Evolutionary conservation across 345 rosid species (phyloP).

Genomic region (Rhodamnia argentea): DNA sequence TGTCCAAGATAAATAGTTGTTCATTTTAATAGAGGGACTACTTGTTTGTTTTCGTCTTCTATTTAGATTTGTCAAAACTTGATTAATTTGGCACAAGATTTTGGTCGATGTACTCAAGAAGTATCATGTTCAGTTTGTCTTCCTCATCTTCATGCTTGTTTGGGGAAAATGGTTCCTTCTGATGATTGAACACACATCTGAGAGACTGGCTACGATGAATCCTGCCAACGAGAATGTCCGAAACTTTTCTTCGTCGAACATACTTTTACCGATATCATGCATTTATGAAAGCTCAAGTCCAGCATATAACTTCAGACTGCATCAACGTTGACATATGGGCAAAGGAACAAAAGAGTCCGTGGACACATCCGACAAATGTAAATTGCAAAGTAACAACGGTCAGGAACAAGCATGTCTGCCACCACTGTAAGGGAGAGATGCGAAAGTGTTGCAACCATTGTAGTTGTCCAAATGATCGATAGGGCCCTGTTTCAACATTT

Average conservation of each 20-base stretch:
- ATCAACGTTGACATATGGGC: neutral
- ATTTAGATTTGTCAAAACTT: too few relatives aligned
- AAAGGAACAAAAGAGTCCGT: constrained; percentile 19
- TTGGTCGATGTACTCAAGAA: too few relatives aligned
- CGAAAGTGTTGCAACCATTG: constrained; percentile 65
- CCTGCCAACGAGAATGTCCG: constrained; percentile 20
- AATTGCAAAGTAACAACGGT: constrained; percentile 54
- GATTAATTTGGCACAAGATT: too few relatives aligned
- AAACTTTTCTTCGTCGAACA: neutral
- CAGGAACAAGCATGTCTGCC: constrained; percentile 72
- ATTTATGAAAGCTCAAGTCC: neutral
- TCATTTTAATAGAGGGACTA: too few relatives aligned
- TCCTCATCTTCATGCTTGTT: too few relatives aligned
- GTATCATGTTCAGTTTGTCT: too few relatives aligned
- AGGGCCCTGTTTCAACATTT: constrained; percentile 47
- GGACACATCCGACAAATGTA: constrained; percentile 54
- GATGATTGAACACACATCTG: constrained; percentile 7
- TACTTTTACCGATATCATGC: neutral
- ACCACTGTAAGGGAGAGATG: constrained; percentile 77
- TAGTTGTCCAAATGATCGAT: constrained; percentile 85
- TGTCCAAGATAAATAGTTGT: too few relatives aligned
- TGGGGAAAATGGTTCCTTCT: too few relatives aligned
- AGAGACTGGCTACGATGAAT: constrained; percentile 32
- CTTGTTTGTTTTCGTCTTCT: too few relatives aligned
- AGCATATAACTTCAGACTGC: neutral